Base-by-base conservation (phyloP, 1,139 yeast genomes). In the Lodderomyces elongisporus region DNA sequence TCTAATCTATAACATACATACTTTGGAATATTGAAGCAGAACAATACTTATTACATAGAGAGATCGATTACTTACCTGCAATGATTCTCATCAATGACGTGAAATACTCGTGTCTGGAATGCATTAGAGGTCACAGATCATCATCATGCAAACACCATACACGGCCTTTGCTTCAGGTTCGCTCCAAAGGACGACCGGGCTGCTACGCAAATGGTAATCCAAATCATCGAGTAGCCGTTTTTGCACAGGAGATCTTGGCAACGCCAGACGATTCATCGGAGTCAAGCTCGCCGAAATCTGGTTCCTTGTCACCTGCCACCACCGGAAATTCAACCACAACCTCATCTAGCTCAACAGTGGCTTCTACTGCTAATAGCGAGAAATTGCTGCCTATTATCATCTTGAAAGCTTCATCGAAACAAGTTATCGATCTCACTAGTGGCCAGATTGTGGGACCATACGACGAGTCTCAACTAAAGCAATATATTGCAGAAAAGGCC, bases 121-220 rank as follows among this genome's bases (percentile, higher is more conserved):
- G 98, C 53, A 87, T 91, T 26, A 67, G 96, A 28, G 97, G 97
- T 14, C 98, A 91, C 54, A 62, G 98, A 28, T 84, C 96, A 3
- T 79, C 93, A 3, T 77, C 81, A 36, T 91, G 98, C 55, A 76
- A 76, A 38, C 98, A 91, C 56, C 77, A 83, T 30, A 68, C 74
- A 33, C 67, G 96, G 32, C 88, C 93, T 23, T 62, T 89, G 25
- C 77, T 87, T 14, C 87, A 85, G 47, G 96, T 89, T n/a, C 68
- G 96, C 27, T 75, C 85, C 23, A 74, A 94, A 39, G 97, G 97
- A 0, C 62, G 97, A 32, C 96, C 96, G 0, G 67, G 66, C 30
- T 65, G 66, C 4, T 67, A 62, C 37, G 68, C 72, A 4, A 57
- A 54, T 40, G 70, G 69, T 18, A 66, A 67, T 41, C 70, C 71